Percentiles rank a stretch among this genome's conserved stretches.
Conservation (phyloP, 2,329 filamentous ascomycete genomes). For the Huntiella decipiens region DNA sequence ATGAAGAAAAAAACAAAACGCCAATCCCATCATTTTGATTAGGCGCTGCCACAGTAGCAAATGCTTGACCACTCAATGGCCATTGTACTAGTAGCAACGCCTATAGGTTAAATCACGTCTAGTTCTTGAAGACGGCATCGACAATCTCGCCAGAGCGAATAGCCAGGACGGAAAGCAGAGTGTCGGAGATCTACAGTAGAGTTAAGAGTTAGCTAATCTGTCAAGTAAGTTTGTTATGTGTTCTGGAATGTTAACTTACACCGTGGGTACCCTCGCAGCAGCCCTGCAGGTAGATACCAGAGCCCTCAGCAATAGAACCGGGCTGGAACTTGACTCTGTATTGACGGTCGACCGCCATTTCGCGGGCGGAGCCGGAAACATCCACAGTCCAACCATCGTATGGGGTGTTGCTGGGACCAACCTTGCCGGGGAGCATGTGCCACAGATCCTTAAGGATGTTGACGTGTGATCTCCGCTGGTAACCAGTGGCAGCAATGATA, state of each 20-base stretch:
- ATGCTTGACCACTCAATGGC: neutral
- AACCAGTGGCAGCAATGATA: constrained; percentile 75
- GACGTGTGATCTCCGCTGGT: constrained; percentile 59
- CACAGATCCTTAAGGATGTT: constrained; percentile 51
- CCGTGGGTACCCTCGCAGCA: constrained; percentile 88
- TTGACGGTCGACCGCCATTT: constrained; percentile 49
- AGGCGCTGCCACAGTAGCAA: neutral
- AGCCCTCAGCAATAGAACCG: constrained; percentile 47
- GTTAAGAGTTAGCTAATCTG: constrained; percentile 13
- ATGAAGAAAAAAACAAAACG: constrained; percentile 1
- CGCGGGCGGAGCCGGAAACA: constrained; percentile 18
- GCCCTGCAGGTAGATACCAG: constrained; percentile 81
- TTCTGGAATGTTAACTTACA: constrained; percentile 33
- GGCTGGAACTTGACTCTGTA: constrained; percentile 58
- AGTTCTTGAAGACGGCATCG: constrained; percentile 43
- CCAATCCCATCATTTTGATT: neutral
- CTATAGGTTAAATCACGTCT: neutral
- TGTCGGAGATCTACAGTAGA: constrained; percentile 48
- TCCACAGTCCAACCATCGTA: constrained; percentile 23
- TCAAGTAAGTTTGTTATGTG: neutral
- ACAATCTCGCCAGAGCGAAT: constrained; percentile 63
- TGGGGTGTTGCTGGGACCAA: constrained; percentile 15
- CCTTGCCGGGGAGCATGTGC: constrained; percentile 39
- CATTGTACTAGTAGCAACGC: neutral
- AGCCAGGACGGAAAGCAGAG: constrained; percentile 59